Base-by-base conservation (phyloP, 1,284 basidiomycete species). In the Cutaneotrichosporon cavernicola region DNA sequence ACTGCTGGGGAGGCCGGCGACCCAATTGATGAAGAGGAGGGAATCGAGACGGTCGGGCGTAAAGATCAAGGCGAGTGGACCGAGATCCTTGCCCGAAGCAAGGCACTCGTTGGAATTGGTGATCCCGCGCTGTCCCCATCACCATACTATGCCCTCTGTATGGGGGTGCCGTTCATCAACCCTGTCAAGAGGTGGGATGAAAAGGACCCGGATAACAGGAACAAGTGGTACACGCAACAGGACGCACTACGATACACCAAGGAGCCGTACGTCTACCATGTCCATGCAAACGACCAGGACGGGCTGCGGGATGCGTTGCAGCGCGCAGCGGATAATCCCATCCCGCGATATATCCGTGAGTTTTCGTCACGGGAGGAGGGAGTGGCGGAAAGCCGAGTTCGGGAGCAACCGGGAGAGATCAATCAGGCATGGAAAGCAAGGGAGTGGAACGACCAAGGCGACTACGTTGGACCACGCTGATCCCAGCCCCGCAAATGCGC, bases 161-260 rank as follows among this genome's bases (percentile, higher is more conserved):
- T 82, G 31, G 81, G 81, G 7, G 76, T 82, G 14, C 81, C 81
- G 10, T 83, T 82, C 69, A 78, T 83, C 68, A 82, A 82, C 66
- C 76, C 77, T 1, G 68, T 81, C 49, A 14, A 58, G 13, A 49
- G 70, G 26, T 79, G 76, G 74, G 73, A 80, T 58, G 34, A 60
- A 2, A 57, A 73, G 4, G 58, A 82, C 47, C 80, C 78, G 0
- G 61, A 72, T 10, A 66, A 82, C 65, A 71, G 75, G 51, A 34
- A 61, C 2, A 61, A 66, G 38, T 83, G 81, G 82, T 21, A 62
- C 11, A 67, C 77, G 16, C 80, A 82, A 70, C 80, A 82, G 62
- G 68, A 76, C 58, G 73, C 66, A 31, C 62, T 82, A 46, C 69
- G 69, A 26, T 62, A 66, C 34, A 65, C 77, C 4, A 68, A 72